A percentile compares a stretch with the other conserved stretches of the same genome.
Conservation (phyloP, 768 basidiomycete genomes). For the Rhizopogon rudus region DNA sequence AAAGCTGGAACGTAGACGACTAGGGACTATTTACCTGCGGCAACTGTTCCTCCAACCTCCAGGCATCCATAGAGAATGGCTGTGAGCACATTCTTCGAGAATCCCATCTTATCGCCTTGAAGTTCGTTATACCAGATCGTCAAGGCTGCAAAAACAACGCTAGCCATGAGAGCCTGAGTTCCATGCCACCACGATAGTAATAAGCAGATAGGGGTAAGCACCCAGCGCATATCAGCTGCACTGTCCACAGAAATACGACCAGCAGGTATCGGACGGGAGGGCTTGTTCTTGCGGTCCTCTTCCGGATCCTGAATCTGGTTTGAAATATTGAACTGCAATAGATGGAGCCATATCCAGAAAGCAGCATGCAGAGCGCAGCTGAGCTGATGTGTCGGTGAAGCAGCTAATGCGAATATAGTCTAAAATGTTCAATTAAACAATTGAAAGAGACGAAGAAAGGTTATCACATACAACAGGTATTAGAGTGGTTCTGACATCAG, state of each 20-base stretch:
- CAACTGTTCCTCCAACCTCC: constrained; percentile 33
- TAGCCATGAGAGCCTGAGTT: constrained; percentile 26
- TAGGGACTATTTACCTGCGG: constrained; percentile 25
- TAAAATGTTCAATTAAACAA: constrained; percentile 5
- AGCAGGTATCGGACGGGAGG: constrained; percentile 37
- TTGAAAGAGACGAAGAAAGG: not conserved
- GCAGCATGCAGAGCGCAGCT: constrained; percentile 17
- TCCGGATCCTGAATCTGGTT: constrained; percentile 34
- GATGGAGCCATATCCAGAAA: constrained; percentile 40
- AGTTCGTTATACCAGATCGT: constrained; percentile 36
- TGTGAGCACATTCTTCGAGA: constrained; percentile 34
- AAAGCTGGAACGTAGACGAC: not conserved
- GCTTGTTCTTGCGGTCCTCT: constrained; percentile 38
- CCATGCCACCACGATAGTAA: constrained; percentile 27
- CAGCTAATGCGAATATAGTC: constrained; percentile 26
- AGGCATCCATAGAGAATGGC: constrained; percentile 33
- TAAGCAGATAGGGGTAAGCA: constrained; percentile 27
- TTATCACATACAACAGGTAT: constrained; percentile 14
- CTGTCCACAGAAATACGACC: constrained; percentile 30
- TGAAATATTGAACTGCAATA: constrained; percentile 33
- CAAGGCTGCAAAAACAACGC: constrained; percentile 22
- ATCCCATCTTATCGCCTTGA: constrained; percentile 31
- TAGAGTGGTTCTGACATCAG: constrained; percentile 13
- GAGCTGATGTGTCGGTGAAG: constrained; percentile 14
- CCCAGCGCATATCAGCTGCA: constrained; percentile 32